phyloP scores from a whole-genome alignment of 2,329 filamentous ascomycete species.

The Elsinoe necatrix region DNA sequence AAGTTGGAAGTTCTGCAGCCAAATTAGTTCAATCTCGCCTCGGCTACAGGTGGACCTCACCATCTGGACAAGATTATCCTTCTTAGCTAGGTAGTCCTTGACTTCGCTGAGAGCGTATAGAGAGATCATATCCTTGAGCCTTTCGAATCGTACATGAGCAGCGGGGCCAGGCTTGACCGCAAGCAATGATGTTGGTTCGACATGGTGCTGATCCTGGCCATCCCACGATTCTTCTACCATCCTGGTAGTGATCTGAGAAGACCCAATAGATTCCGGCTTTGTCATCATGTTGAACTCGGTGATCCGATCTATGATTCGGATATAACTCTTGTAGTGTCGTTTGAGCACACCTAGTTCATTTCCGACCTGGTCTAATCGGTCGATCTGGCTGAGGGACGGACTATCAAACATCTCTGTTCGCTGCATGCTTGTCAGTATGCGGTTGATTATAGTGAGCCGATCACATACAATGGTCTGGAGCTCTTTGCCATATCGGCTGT shows the following conservation, averaged over 20 bases:
- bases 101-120: conserved; percentile 55
- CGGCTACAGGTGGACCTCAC: conserved; percentile 34
- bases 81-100: conserved; percentile 57
- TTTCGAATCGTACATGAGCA: conserved; percentile 50
- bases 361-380: conserved; percentile 51
- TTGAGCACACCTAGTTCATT: conserved; percentile 53
- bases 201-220: not conserved
- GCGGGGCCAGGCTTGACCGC: conserved; percentile 40
- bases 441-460: not conserved
- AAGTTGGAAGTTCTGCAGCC: conserved; percentile 62
- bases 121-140: conserved; percentile 51
- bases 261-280: conserved; percentile 35
- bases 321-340: conserved; percentile 54
- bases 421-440: conserved; percentile 23
- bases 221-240: conserved; percentile 19
- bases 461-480: conserved; percentile 42
- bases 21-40: conserved; percentile 18
- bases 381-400: conserved; percentile 39
- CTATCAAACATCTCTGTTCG: conserved; percentile 48
- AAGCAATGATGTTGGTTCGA: conserved; percentile 30
- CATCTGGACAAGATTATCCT: conserved; percentile 60
- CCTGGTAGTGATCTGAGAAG: conserved; percentile 31
- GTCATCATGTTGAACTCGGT: conserved; percentile 39
- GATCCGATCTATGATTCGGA: conserved; percentile 52
- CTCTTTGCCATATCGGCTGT: conserved; percentile 40